phyloP scores from a whole-genome alignment of 805 yeast genomes.

The Kluyveromyces siamensis region DNA sequence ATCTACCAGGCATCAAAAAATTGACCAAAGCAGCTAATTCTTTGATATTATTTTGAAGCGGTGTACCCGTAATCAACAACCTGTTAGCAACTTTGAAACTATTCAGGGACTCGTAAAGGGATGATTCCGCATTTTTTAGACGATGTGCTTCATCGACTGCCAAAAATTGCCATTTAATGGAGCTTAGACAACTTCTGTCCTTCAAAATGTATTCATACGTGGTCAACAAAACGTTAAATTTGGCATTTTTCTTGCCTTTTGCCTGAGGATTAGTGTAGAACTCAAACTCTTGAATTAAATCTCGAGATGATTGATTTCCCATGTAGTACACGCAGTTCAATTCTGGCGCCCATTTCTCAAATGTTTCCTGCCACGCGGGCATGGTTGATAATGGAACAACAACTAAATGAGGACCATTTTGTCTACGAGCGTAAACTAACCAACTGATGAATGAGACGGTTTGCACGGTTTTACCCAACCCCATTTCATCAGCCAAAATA shows the following conservation, averaged over 20 bases:
- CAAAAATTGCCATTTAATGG: slow-evolving; percentile 86
- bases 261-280: slow-evolving; percentile 53
- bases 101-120: slow-evolving; percentile 78
- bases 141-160: slow-evolving; percentile 99
- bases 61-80: slow-evolving; percentile 93
- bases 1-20: slow-evolving; percentile 92
- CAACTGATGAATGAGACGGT: slow-evolving; percentile 91
- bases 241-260: slow-evolving; percentile 48
- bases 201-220: slow-evolving; percentile 95
- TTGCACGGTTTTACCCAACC: slow-evolving; percentile 95
- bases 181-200: slow-evolving; percentile 72
- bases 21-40: slow-evolving; percentile 93
- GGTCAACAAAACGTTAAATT: slow-evolving; percentile 85
- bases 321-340: slow-evolving; percentile 84
- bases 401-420: slow-evolving; percentile 93
- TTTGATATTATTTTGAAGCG: slow-evolving; percentile 89
- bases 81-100: slow-evolving; percentile 80
- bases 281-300: slow-evolving; percentile 75
- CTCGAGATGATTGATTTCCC: slow-evolving; percentile 85
- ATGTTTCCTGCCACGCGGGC: slow-evolving; percentile 99
- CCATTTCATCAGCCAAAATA: slow-evolving; percentile 97
- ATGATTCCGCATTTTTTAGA: slow-evolving; percentile 86
- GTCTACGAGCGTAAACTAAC: slow-evolving; percentile 91
- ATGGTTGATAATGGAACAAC: slow-evolving; percentile 95
- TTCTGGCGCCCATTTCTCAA: slow-evolving; percentile 96